Percentiles rank a stretch among this genome's conserved stretches.
These are phyloP conservation scores for Claviceps arundinis DNA, from an alignment of 2,329 filamentous ascomycete genomes.

Conservation along the genomic window DNA sequence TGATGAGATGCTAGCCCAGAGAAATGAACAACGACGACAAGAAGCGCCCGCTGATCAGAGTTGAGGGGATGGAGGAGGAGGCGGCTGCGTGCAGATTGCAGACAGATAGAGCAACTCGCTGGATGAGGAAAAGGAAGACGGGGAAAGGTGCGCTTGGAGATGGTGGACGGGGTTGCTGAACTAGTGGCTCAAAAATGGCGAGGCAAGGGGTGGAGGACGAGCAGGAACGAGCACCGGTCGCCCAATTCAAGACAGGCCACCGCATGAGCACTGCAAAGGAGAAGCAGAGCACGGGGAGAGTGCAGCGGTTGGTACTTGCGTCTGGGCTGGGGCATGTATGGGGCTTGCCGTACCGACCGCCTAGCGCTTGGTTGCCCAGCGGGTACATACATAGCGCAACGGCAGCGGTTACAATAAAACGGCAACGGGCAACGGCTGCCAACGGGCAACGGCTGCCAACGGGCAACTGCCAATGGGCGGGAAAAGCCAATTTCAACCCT, in stretches of 20 bases:
- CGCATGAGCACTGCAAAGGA: neutral
- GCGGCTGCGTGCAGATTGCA: conserved; percentile 2
- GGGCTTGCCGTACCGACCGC: neutral
- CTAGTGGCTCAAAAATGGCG: conserved; percentile 1
- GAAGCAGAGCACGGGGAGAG: neutral
- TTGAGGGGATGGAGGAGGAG: conserved; percentile 5
- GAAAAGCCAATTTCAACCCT: conserved; percentile 10
- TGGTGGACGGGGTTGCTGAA: conserved; percentile 4
- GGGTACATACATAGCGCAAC: no score
- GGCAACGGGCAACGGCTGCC: neutral
- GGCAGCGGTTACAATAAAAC: neutral
- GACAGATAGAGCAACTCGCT: conserved; percentile 5
- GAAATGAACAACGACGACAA: conserved; percentile 7
- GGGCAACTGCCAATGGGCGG: neutral
- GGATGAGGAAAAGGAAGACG: conserved; percentile 7
- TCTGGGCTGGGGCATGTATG: neutral
- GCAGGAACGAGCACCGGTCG: conserved; percentile 5
- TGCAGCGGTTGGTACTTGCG: neutral
- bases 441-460: no score
- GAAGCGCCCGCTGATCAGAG: conserved; percentile 6
- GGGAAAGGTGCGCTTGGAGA: conserved; percentile 6
- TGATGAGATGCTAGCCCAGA: conserved; percentile 6
- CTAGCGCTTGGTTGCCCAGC: no score
- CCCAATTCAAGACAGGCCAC: neutral
- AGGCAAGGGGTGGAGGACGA: conserved; percentile 4